Evolutionary conservation across 768 basidiomycete genomes (phyloP).

Genomic region (Dendrothele bispora): DNA sequence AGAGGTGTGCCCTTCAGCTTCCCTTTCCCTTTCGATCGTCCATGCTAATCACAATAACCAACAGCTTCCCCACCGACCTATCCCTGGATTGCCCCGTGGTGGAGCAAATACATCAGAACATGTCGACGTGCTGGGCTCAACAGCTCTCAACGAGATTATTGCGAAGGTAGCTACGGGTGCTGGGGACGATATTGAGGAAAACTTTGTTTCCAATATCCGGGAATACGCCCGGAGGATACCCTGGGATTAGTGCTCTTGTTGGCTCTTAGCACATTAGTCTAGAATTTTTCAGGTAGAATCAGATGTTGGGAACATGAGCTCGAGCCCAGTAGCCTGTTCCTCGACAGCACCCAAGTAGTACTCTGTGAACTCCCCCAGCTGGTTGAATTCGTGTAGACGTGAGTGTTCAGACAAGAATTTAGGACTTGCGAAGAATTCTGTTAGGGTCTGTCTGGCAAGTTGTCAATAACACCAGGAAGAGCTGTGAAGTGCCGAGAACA

Average conservation of each 20-base stretch:
- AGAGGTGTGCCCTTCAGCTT: conserved; percentile 54
- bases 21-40: not conserved
- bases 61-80: conserved; percentile 80
- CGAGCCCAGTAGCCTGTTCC: conserved; percentile 15
- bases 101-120: conserved; percentile 93
- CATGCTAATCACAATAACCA: conserved; percentile 4
- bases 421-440: conserved; percentile 7
- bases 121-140: conserved; percentile 81
- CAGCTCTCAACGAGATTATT: conserved; percentile 85
- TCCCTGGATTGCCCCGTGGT: conserved; percentile 73
- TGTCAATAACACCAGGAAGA: not conserved
- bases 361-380: conserved; percentile 19
- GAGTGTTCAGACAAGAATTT: conserved; percentile 18
- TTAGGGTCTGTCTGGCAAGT: not conserved
- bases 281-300: not conserved
- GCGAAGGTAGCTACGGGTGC: conserved; percentile 86
- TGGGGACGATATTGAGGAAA: conserved; percentile 69
- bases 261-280: not conserved
- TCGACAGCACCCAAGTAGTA: conserved; percentile 24
- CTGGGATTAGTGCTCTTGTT: conserved; percentile 56
- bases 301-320: conserved; percentile 13
- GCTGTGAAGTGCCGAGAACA: not conserved
- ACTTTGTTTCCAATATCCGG: conserved; percentile 73
- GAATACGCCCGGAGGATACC: conserved; percentile 71
- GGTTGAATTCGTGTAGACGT: conserved; percentile 10